Percentiles rank a stretch among this genome's conserved stretches.
Evolutionary conservation across 192 early-diverging fungal species (phyloP).

Genomic region (Dissophora ornata): DNA sequence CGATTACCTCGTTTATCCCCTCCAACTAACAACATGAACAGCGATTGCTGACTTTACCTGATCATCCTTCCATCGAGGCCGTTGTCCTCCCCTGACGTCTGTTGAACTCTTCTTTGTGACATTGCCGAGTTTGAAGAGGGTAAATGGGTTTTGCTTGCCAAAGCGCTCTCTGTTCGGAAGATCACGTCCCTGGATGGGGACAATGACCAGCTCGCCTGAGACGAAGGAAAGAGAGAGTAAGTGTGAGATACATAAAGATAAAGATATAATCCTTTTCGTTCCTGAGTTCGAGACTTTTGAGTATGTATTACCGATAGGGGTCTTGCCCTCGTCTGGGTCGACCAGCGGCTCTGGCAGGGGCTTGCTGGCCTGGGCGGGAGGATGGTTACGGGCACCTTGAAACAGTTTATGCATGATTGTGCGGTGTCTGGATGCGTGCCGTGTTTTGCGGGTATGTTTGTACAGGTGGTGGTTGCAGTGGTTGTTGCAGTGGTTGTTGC

Average conservation of each 20-base stretch:
- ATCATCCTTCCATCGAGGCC: constrained; percentile 66
- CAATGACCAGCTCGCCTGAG: constrained; percentile 38
- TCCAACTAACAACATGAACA: too few species aligned
- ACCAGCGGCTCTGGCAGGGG: constrained; percentile 48
- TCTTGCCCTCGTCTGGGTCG: constrained; percentile 54
- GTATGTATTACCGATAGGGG: constrained; percentile 50
- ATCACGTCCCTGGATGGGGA: constrained; percentile 51
- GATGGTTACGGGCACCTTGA: constrained; percentile 12
- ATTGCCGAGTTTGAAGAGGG: constrained; percentile 61
- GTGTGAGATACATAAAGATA: too few species aligned
- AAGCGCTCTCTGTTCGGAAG: constrained; percentile 49
- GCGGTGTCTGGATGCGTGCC: not conserved
- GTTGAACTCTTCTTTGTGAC: constrained; percentile 57
- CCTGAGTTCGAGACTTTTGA: too few species aligned
- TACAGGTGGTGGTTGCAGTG: not conserved
- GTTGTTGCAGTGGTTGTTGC: not conserved
- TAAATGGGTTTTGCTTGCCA: constrained; percentile 68
- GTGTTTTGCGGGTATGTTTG: too few species aligned
- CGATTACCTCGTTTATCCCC: too few species aligned
- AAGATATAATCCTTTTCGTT: too few species aligned
- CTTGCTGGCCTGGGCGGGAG: constrained; percentile 25
- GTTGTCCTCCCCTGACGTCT: constrained; percentile 66
- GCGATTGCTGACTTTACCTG: constrained; percentile 56
- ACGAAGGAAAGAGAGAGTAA: not conserved
- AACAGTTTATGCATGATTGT: constrained; percentile 45